Evolutionary conservation across 1,284 basidiomycete species (phyloP).

Genomic region (Stygiomarasmius scandens): DNA sequence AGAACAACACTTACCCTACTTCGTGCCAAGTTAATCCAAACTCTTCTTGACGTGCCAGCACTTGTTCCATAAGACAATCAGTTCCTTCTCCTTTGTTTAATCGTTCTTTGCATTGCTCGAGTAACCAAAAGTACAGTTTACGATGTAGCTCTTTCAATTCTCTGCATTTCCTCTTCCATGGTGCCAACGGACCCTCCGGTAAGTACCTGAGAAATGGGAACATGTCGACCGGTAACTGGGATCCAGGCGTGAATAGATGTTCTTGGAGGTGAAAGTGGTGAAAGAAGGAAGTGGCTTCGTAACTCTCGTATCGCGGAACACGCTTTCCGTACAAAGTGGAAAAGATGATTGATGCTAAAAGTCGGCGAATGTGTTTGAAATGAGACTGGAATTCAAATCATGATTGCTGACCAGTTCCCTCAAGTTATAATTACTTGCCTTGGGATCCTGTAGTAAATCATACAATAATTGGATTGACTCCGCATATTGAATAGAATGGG

Average conservation of each 20-base stretch:
- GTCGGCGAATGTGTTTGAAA: constrained; percentile 29
- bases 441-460: constrained; percentile 31
- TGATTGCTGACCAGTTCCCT: too few species aligned
- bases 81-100: constrained; percentile 10
- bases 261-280: constrained; percentile 28
- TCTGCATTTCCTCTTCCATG: constrained; percentile 31
- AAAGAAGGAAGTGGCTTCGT: constrained; percentile 27
- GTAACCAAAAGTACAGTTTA: constrained; percentile 14
- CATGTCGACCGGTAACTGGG: constrained; percentile 34
- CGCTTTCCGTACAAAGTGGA: constrained; percentile 34
- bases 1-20: constrained; percentile 11
- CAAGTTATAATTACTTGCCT: constrained; percentile 15
- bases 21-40: constrained; percentile 6
- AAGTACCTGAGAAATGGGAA: constrained; percentile 36
- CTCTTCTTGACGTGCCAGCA: constrained; percentile 12
- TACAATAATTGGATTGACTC: constrained; percentile 35
- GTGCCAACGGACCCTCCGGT: constrained; percentile 31
- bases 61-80: constrained; percentile 14
- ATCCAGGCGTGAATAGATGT: constrained; percentile 30
- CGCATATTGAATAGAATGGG: constrained; percentile 15
- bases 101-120: constrained; percentile 13
- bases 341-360: constrained; percentile 31
- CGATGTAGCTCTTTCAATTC: constrained; percentile 25
- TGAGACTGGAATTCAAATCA: too few species aligned
- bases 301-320: constrained; percentile 27